Evolutionary conservation across 1,284 basidiomycete species (phyloP).

Genomic region (Ceratobasidium sp.): DNA sequence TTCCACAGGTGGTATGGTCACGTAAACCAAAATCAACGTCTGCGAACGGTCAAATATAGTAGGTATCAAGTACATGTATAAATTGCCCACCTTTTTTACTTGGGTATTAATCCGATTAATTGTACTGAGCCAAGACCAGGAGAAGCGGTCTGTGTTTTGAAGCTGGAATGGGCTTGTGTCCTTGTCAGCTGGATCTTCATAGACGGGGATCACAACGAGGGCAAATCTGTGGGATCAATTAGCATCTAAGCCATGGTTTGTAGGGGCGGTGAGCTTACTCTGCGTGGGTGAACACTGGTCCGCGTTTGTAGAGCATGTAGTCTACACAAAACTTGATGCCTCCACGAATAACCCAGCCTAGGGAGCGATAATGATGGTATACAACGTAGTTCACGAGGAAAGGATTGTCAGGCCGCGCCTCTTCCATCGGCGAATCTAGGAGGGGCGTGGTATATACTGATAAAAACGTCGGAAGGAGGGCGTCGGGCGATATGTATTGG

Average conservation of each 20-base stretch:
- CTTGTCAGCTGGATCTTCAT: slow-evolving; percentile 82
- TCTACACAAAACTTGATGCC: slow-evolving; percentile 99
- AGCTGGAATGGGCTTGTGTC: slow-evolving; percentile 68
- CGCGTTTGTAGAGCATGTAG: slow-evolving; percentile 92
- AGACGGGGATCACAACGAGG: slow-evolving; percentile 87
- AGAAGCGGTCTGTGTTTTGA: slow-evolving; percentile 74
- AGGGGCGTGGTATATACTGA: slow-evolving; percentile 44
- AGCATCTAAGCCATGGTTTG: slow-evolving; percentile 3
- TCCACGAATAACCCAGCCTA: slow-evolving; percentile 97
- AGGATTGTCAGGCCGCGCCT: slow-evolving; percentile 80
- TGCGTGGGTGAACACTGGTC: slow-evolving; percentile 95
- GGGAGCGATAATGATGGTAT: slow-evolving; percentile 95
- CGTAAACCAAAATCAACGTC: slow-evolving; percentile 91
- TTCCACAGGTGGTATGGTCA: slow-evolving; percentile 83
- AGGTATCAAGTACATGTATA: slow-evolving; percentile 12
- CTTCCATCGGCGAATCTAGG: slow-evolving; percentile 49
- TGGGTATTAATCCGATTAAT: slow-evolving; percentile 97
- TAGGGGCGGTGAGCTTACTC: slow-evolving; percentile 68
- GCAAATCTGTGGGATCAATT: slow-evolving; percentile 76
- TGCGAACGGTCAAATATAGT: slow-evolving; percentile 53
- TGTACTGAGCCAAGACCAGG: slow-evolving; percentile 97
- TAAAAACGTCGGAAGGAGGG: slow-evolving; percentile 55
- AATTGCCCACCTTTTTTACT: slow-evolving; percentile 84
- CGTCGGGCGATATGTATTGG: slow-evolving; percentile 61
- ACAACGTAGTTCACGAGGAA: slow-evolving; percentile 91